Evolutionary conservation across 1,284 basidiomycete species (phyloP).

Genomic region (Ceratobasidium papillatum): DNA sequence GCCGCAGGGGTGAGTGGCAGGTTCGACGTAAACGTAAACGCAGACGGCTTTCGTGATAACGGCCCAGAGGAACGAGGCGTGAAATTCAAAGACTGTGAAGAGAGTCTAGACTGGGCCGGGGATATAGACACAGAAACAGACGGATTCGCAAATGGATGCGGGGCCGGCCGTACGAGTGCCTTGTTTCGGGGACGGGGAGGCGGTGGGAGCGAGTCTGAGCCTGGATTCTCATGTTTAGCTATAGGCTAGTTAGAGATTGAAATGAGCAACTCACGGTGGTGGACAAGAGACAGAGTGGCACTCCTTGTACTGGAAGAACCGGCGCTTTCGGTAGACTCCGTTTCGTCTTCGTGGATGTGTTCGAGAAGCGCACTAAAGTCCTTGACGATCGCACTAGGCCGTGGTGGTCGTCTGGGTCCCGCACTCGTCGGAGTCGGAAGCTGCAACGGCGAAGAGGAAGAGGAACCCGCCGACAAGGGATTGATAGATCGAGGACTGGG

Average conservation of each 20-base stretch:
- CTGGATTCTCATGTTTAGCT: not conserved
- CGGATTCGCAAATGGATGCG: conserved; percentile 1
- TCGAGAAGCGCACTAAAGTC: conserved; percentile 24
- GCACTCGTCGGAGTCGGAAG: not conserved
- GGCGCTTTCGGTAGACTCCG: not conserved
- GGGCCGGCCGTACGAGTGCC: conserved; percentile 25
- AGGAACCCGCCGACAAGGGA: not conserved
- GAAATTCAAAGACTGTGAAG: conserved; percentile 1
- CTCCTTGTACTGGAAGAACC: not conserved
- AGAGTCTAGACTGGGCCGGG: conserved; percentile 3
- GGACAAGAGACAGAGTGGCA: not conserved
- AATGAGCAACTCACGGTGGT: conserved; percentile 8
- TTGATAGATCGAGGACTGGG: conserved; percentile 2
- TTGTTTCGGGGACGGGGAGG: conserved; percentile 32
- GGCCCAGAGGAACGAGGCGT: not conserved
- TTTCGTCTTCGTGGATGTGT: conserved; percentile 27
- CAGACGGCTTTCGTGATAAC: not conserved
- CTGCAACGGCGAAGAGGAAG: not conserved
- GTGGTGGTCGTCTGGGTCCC: not conserved
- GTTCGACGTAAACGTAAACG: not conserved
- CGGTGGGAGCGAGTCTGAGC: conserved; percentile 34
- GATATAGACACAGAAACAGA: conserved; percentile 7
- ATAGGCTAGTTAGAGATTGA: not conserved
- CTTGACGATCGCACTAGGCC: conserved; percentile 17
- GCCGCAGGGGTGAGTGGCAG: not conserved